Percentiles rank a stretch among this genome's conserved stretches.
Conservation (phyloP, 306 rosid genomes). For the Elaeagnus macrophylla region DNA sequence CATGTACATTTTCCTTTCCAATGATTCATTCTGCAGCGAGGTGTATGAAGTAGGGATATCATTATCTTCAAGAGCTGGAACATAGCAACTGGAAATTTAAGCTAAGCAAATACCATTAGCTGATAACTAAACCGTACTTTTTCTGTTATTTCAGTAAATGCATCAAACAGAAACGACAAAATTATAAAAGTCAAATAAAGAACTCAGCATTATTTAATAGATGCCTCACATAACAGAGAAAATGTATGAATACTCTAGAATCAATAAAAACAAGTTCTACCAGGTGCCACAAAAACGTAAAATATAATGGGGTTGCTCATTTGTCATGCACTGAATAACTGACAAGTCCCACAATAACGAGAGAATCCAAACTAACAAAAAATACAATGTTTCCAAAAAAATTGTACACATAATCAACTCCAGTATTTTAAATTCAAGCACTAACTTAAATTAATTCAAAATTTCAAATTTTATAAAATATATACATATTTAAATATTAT, state of each 20-base stretch:
- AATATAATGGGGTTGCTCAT: no score
- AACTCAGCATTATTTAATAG: not conserved
- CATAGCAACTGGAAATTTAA: slow-evolving; percentile 26
- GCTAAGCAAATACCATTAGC: slow-evolving; percentile 14
- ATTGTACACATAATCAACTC: no score
- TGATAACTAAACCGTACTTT: not conserved
- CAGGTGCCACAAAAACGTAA: not conserved
- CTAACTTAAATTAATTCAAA: no score
- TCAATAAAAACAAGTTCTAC: not conserved
- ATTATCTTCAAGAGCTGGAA: slow-evolving; percentile 31
- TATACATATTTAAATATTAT: no score
- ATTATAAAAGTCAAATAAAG: not conserved
- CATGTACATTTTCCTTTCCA: slow-evolving; percentile 28
- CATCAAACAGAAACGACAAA: not conserved
- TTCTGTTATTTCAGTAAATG: not conserved
- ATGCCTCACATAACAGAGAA: not conserved
- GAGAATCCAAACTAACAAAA: no score
- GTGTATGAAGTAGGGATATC: slow-evolving; percentile 26
- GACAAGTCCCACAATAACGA: no score
- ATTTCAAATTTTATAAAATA: no score
- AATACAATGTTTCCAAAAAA: no score
- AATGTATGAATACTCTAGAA: not conserved
- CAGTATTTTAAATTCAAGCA: no score
- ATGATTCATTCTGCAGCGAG: slow-evolving; percentile 19
- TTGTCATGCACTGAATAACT: no score